Percentiles rank a stretch among this genome's conserved stretches.
Conservation (phyloP, 257 asterid species). For the Rubia yunnanensis region DNA sequence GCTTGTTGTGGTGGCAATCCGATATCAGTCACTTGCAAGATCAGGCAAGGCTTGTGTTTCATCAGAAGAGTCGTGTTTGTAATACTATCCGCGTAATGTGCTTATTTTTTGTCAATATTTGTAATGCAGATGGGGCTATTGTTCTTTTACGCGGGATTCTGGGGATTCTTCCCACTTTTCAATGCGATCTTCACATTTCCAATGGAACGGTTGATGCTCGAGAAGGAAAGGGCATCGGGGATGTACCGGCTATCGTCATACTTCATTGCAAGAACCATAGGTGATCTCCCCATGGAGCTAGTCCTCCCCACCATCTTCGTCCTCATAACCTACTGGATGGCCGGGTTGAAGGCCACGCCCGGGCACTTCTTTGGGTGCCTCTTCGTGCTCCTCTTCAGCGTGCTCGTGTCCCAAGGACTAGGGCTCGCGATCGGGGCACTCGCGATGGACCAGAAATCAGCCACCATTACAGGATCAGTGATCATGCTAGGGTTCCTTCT, state of each 20-base stretch:
- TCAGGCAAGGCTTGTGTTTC: conserved; percentile 35
- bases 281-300: conserved; percentile 75
- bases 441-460: conserved; percentile 51
- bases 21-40: conserved; percentile 48
- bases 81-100: too few relatives aligned
- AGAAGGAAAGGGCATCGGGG: conserved; percentile 70
- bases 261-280: conserved; percentile 63
- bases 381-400: conserved; percentile 37
- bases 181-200: conserved; percentile 80
- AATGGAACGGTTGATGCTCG: conserved; percentile 50
- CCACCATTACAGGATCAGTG: conserved; percentile 52
- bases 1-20: conserved; percentile 80
- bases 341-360: conserved; percentile 42
- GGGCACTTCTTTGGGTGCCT: conserved; percentile 39
- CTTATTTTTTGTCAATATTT: neutral
- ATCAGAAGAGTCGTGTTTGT: neutral
- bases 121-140: conserved; percentile 51
- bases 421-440: conserved; percentile 78
- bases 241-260: conserved; percentile 77
- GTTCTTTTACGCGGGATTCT: conserved; percentile 49
- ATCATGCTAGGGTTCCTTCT: conserved; percentile 48
- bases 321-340: conserved; percentile 67
- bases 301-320: conserved; percentile 62
- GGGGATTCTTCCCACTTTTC: conserved; percentile 81
- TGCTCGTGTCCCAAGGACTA: conserved; percentile 50